Conservation (phyloP, 2,329 filamentous ascomycete species). For the Verticillium klebahnii region DNA sequence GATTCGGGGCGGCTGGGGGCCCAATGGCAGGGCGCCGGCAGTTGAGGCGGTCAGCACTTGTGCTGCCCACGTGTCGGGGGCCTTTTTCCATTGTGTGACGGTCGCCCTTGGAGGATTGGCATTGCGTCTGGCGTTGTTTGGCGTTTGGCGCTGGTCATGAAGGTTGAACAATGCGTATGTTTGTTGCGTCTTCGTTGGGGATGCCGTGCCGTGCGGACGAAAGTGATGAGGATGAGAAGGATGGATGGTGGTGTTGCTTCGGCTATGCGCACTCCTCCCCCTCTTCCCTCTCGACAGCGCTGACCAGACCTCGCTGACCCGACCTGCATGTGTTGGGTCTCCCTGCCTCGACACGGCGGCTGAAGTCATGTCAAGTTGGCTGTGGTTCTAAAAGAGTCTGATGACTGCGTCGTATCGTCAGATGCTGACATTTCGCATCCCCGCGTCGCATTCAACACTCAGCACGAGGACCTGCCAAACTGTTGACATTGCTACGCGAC, state of each 20-base stretch:
- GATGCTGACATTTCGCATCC: background rate
- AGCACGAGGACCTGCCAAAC: no score
- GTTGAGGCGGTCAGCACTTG: background rate
- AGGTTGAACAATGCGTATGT: no score
- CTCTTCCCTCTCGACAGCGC: background rate
- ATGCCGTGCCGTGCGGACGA: no score
- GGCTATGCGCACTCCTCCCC: background rate
- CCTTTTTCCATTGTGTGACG: background rate
- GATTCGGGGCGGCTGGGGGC: background rate
- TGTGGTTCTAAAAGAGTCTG: background rate
- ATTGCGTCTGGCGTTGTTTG: background rate
- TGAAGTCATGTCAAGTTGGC: background rate
- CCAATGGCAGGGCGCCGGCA: background rate
- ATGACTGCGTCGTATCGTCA: background rate
- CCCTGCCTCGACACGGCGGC: background rate
- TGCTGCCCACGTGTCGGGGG: background rate
- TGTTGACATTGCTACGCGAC: no score
- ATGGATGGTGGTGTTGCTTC: background rate
- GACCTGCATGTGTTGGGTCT: background rate
- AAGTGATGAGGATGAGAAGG: no score
- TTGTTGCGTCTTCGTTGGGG: no score
- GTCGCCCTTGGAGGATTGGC: background rate
- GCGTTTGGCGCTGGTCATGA: no score
- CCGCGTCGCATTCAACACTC: no score
- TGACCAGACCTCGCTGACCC: no score